Percentiles rank a stretch among this genome's conserved stretches.
These are phyloP conservation scores for Zygnema cylindricum DNA, from an alignment of 139 green algal genomes.

Conservation along the genomic window DNA sequence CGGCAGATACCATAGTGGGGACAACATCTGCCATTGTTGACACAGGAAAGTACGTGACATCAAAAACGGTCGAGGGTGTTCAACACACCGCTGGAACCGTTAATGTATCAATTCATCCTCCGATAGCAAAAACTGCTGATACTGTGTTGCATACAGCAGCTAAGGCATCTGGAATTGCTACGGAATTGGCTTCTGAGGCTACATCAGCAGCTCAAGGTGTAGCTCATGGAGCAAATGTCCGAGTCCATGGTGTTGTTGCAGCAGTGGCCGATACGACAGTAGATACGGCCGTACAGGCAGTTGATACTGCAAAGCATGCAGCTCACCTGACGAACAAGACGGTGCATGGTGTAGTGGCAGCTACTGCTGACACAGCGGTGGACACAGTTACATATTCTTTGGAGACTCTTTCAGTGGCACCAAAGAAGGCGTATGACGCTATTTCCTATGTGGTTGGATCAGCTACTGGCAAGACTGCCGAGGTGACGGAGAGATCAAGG, in stretches of 20 bases:
- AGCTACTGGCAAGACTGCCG: not conserved
- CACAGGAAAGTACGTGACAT: not conserved
- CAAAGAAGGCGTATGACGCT: not conserved
- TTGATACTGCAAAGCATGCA: not conserved
- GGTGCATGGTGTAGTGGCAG: not conserved
- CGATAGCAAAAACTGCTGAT: not conserved
- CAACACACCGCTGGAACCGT: not conserved
- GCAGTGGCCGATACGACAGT: not conserved
- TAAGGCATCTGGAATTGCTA: not conserved
- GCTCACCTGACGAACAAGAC: not conserved
- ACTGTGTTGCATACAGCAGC: not conserved
- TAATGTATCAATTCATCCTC: not conserved
- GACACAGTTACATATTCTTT: not conserved
- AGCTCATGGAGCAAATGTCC: not conserved
- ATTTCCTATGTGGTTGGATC: not conserved
- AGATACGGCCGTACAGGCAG: not conserved
- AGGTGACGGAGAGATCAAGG: not conserved
- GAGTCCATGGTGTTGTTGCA: not conserved
- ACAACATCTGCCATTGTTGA: not conserved
- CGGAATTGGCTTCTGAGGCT: not conserved
- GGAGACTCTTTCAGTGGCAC: not conserved
- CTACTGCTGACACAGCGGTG: not conserved
- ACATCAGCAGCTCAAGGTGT: not conserved
- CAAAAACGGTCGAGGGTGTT: not conserved
- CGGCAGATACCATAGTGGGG: not conserved